phyloP scores from a whole-genome alignment of 2,329 filamentous ascomycete genomes.

The Geoglossum cookeanum region DNA sequence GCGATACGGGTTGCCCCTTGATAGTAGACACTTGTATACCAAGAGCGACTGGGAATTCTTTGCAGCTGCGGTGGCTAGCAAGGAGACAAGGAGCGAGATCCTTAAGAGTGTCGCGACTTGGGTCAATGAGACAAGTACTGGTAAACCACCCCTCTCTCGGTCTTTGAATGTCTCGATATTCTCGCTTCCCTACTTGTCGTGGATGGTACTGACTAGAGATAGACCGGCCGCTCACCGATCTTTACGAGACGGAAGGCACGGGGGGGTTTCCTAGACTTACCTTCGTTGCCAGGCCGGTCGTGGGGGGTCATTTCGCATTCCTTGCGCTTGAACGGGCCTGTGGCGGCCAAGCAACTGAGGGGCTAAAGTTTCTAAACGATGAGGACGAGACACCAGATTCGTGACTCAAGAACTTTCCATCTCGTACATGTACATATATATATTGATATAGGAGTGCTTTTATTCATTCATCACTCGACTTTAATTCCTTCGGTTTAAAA shows the following conservation, averaged over 20 bases:
- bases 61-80: constrained; percentile 58
- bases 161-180: background rate
- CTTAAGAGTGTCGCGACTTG: constrained; percentile 55
- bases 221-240: constrained; percentile 60
- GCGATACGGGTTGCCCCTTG: constrained; percentile 64
- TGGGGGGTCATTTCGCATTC: constrained; percentile 73
- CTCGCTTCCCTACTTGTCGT: background rate
- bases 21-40: constrained; percentile 64
- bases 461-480: too few relatives aligned
- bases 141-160: constrained; percentile 18
- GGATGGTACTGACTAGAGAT: constrained; percentile 3
- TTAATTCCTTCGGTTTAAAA: too few relatives aligned
- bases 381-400: background rate
- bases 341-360: constrained; percentile 44
- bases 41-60: constrained; percentile 91
- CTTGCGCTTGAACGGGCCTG: constrained; percentile 67
- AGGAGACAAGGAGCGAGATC: constrained; percentile 48
- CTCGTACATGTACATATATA: too few relatives aligned
- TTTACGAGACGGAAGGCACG: constrained; percentile 62
- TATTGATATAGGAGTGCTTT: too few relatives aligned
- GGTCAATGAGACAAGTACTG: constrained; percentile 64
- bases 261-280: constrained; percentile 55
- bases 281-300: constrained; percentile 68
- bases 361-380: constrained; percentile 30
- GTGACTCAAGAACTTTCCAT: background rate